Conservation (phyloP, 169 alveolate genomes). For the Plasmodium berghei region DNA sequence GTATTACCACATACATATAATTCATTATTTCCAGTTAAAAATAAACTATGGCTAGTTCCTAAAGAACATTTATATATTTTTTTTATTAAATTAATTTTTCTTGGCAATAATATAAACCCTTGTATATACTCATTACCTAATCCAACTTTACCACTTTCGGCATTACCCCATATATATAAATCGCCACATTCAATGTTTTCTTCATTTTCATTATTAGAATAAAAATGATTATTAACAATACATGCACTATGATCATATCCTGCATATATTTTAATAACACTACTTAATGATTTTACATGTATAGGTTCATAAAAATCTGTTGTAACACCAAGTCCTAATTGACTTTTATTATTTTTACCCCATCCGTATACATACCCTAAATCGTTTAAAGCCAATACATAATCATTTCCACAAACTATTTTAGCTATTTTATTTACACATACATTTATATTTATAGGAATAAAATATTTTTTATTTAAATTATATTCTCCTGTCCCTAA, state of each 20-base stretch:
- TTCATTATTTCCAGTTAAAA: conserved; percentile 82
- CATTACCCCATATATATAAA: conserved; percentile 91
- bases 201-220: conserved; percentile 23
- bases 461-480: conserved; percentile 50
- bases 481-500: conserved; percentile 86
- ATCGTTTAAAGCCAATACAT: conserved; percentile 87
- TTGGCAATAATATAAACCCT: conserved; percentile 84
- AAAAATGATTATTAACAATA: conserved; percentile 76
- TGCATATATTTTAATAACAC: conserved; percentile 88
- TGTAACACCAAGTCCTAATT: conserved; percentile 83
- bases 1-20: conserved; percentile 90
- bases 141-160: conserved; percentile 91
- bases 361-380: conserved; percentile 90
- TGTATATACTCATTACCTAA: conserved; percentile 85
- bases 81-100: conserved; percentile 78
- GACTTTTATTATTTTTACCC: conserved; percentile 84
- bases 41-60: conserved; percentile 87
- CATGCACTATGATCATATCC: conserved; percentile 90
- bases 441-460: conserved; percentile 47
- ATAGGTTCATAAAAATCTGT: conserved; percentile 86
- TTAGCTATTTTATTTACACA: conserved; percentile 77
- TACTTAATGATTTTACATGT: conserved; percentile 82
- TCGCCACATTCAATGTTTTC: conserved; percentile 78
- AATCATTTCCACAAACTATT: conserved; percentile 92
- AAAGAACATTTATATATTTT: conserved; percentile 87